Conservation (phyloP, 2,329 filamentous ascomycete species). For the Trichoderma atroviride region DNA sequence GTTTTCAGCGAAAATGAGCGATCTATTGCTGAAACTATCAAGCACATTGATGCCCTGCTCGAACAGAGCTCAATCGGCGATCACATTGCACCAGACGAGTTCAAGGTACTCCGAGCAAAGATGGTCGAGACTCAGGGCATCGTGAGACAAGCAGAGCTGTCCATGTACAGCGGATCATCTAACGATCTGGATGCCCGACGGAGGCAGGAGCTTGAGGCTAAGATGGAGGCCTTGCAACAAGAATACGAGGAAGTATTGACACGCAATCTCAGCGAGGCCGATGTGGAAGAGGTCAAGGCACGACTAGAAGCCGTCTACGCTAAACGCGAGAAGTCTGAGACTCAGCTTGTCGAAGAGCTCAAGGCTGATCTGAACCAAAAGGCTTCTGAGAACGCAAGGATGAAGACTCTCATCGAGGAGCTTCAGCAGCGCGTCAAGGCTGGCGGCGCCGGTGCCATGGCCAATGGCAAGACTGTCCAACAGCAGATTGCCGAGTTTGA, state of each 20-base stretch:
- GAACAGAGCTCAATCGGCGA: conserved; percentile 78
- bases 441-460: conserved; percentile 59
- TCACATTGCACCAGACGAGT: conserved; percentile 76
- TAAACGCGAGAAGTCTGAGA: conserved; percentile 72
- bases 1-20: conserved; percentile 93
- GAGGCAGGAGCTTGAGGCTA: conserved; percentile 74
- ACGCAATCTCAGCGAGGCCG: conserved; percentile 74
- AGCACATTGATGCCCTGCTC: conserved; percentile 77
- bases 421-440: conserved; percentile 74
- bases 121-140: conserved; percentile 90
- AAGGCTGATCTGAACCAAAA: conserved; percentile 76
- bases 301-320: conserved; percentile 76
- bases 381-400: conserved; percentile 77
- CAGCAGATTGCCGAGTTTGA: conserved; percentile 99
- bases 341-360: conserved; percentile 74
- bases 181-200: conserved; percentile 67
- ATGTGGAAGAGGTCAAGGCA: conserved; percentile 82
- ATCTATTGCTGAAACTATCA: conserved; percentile 79
- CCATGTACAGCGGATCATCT: conserved; percentile 70
- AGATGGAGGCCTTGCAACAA: conserved; percentile 71
- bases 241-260: conserved; percentile 85
- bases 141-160: conserved; percentile 88
- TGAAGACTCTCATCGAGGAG: conserved; percentile 80
- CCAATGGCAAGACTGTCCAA: conserved; percentile 87
- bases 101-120: conserved; percentile 74